Base-by-base conservation (phyloP, 2,329 filamentous ascomycete species). In the Penicillium sp. region DNA sequence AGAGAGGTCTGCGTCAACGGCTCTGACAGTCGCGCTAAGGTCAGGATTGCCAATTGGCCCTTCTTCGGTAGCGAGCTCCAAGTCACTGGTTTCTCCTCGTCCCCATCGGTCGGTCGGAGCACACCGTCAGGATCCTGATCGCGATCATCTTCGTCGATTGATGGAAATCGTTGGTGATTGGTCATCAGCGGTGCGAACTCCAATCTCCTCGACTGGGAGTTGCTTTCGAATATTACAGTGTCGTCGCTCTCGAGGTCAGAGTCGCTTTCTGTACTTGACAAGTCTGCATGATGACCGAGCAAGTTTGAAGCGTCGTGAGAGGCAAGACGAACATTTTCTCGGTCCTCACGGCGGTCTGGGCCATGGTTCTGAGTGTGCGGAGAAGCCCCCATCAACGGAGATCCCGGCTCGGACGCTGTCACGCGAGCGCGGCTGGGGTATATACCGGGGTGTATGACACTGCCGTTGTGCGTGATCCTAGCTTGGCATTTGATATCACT, bases 1-100 rank as follows among this genome's bases (percentile, higher is more conserved):
- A 92, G 73, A 13, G 86, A 90, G 1, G 89, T 92, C 68, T 94
- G 89, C 0, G 90, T 89, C 35, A 96, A 77, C 4, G 91, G 91
- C 69, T 96, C 92, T 11, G 89, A 90, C 22, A 96, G 78, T 29
- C 92, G 85, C 9, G 90, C 88, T 43, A 95, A 76, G 0, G 88
- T 91, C 48, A 96, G 80, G 55, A 96, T 86, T 31, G 87, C 76
- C 20, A 96, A 81, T 73, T 96, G 91, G 44, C 84, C 80, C 72
- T 92, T 95, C 56, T 84, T 81, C 0, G 92, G 92, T 1, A 96
- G 78, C 13, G 88, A 85, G 39, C 77, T 77, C 90, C 89, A 94
- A 57, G 85, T 82, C 22, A 89, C 82, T 0, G 80, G 78, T 31
- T 79, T 75, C 44, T 78, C 73, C 57, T 66, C 63, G 24, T 48